Conservation (phyloP, 352 stramenopile genomes). For the Globisporangium cylindrosporum region DNA sequence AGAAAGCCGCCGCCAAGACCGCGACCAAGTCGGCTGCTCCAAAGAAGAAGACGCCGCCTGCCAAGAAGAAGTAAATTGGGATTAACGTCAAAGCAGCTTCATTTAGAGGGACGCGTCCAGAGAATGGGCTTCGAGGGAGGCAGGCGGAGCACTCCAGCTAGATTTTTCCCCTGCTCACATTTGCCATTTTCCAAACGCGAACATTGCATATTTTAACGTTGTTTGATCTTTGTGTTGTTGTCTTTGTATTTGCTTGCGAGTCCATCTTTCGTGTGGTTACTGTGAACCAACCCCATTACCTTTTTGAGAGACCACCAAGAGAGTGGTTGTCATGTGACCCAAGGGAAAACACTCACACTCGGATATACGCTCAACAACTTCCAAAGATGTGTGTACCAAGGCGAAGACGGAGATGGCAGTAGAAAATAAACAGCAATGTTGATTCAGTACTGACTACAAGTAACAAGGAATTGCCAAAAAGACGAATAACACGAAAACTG, state of each 20-base stretch:
- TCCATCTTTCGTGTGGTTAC: too few relatives aligned
- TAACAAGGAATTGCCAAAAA: too few relatives aligned
- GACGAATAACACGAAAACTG: too few relatives aligned
- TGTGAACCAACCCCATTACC: too few relatives aligned
- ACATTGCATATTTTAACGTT: neutral
- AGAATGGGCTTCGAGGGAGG: neutral
- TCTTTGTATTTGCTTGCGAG: neutral
- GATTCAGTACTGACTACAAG: too few relatives aligned
- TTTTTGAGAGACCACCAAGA: too few relatives aligned
- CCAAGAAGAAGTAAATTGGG: constrained; percentile 27
- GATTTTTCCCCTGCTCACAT: neutral
- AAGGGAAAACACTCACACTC: too few relatives aligned
- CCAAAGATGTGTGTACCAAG: too few relatives aligned
- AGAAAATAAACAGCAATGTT: too few relatives aligned
- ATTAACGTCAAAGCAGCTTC: neutral
- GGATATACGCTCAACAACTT: too few relatives aligned
- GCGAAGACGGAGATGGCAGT: too few relatives aligned
- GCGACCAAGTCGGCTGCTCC: neutral
- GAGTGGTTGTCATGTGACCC: too few relatives aligned
- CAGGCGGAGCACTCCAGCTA: neutral
- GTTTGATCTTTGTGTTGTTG: neutral
- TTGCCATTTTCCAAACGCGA: neutral
- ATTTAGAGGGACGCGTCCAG: neutral
- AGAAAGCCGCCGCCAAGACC: neutral
- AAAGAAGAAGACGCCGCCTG: neutral